A percentile compares a stretch with the other conserved stretches of the same genome.
Conservation (phyloP, 306 rosid species). For the Astragalus membranaceus region DNA sequence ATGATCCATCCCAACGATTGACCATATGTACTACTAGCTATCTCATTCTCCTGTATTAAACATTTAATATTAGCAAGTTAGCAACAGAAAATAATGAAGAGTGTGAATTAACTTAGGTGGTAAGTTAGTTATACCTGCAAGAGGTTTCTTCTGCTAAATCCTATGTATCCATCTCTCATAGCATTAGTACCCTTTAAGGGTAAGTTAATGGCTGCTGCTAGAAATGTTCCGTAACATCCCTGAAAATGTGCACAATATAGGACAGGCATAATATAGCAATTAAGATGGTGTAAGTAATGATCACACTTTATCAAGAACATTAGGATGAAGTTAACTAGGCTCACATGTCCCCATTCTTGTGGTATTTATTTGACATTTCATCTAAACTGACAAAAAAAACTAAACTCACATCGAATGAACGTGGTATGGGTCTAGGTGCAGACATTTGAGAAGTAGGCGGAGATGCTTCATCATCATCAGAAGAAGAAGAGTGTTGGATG, state of each 20-base stretch:
- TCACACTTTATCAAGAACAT: no score
- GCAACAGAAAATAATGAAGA: not conserved
- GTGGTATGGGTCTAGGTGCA: constrained; percentile 50
- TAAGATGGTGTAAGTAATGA: no score
- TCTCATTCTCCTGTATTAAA: constrained; percentile 32
- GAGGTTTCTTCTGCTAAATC: constrained; percentile 55
- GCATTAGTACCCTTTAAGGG: constrained; percentile 39
- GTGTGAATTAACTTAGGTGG: not conserved
- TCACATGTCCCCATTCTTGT: no score
- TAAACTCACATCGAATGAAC: constrained; percentile 39
- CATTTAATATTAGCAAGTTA: not conserved
- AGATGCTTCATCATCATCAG: constrained; percentile 62
- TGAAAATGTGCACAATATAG: constrained; percentile 12
- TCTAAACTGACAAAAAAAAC: no score
- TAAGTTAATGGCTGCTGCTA: constrained; percentile 48
- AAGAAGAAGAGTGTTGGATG: constrained; percentile 44
- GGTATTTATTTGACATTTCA: no score
- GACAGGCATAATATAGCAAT: not conserved
- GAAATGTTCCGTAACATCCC: constrained; percentile 72
- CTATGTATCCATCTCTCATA: constrained; percentile 35
- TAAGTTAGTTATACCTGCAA: constrained; percentile 31
- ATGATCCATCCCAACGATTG: constrained; percentile 87
- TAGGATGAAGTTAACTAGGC: no score
- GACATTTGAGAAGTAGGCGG: constrained; percentile 15
- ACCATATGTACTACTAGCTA: constrained; percentile 41